phyloP scores from a whole-genome alignment of 192 early-diverging fungal species.

The Thoreauomyces humboldtii region DNA sequence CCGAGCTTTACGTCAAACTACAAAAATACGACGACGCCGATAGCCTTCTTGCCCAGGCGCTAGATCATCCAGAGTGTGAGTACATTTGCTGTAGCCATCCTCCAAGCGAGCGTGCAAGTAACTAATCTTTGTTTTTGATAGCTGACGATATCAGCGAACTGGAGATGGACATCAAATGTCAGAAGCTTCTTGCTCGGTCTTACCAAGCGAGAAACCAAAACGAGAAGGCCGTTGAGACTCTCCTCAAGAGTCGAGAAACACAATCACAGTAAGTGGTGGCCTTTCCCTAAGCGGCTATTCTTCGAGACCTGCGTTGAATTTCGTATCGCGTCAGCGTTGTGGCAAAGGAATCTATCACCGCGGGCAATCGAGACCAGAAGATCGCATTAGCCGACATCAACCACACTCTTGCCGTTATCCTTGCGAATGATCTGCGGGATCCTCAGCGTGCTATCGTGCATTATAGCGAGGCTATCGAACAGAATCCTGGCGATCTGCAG shows the following conservation, averaged over 20 bases:
- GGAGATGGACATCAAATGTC: slow-evolving; percentile 32
- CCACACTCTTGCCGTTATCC: slow-evolving; percentile 38
- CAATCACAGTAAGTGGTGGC: slow-evolving; percentile 45
- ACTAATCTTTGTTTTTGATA: too few species aligned
- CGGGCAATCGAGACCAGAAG: slow-evolving; percentile 15
- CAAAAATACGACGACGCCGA: slow-evolving; percentile 43
- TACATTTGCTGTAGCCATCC: too few species aligned
- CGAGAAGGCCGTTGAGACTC: slow-evolving; percentile 30
- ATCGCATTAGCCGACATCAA: slow-evolving; percentile 30
- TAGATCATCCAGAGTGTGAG: slow-evolving; percentile 26
- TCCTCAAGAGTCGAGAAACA: slow-evolving; percentile 34
- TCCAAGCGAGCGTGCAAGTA: too few species aligned
- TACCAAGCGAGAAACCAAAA: slow-evolving; percentile 3
- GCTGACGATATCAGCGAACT: slow-evolving; percentile 32
- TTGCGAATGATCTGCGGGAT: slow-evolving; percentile 31
- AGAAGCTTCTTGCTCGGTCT: slow-evolving; percentile 34
- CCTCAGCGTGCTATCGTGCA: slow-evolving; percentile 31
- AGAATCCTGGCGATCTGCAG: slow-evolving; percentile 36
- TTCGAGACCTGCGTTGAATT: background rate
- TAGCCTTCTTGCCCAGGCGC: slow-evolving; percentile 30
- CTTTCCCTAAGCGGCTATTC: background rate
- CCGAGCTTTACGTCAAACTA: slow-evolving; percentile 45
- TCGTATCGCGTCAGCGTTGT: too few species aligned
- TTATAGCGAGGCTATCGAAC: slow-evolving; percentile 47
- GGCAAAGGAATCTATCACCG: slow-evolving; percentile 10